Percentiles rank a stretch among this genome's conserved stretches.
Evolutionary conservation across 495 filamentous ascomycete species (phyloP).

Genomic region (Penicillium malachiteum): DNA sequence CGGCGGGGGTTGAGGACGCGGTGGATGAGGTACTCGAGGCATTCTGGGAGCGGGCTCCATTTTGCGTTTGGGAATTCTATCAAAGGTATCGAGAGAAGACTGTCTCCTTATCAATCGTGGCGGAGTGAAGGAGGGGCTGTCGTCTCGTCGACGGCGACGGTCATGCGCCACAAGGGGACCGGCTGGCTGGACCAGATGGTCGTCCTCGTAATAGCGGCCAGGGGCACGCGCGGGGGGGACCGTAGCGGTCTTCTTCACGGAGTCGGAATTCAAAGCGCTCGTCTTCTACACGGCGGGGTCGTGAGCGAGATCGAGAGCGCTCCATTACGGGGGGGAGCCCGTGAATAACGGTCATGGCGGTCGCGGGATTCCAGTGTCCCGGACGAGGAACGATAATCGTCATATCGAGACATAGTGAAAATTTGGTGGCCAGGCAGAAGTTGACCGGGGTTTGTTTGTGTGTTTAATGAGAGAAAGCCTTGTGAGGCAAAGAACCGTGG

Average conservation of each 20-base stretch:
- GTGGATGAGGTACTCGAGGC: constrained; percentile 26
- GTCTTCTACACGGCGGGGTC: constrained; percentile 45
- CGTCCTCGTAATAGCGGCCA: constrained; percentile 50
- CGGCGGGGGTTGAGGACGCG: constrained; percentile 36
- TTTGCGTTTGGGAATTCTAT: constrained; percentile 60
- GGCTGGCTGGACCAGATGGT: constrained; percentile 44
- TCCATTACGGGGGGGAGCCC: constrained; percentile 44
- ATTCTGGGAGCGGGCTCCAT: constrained; percentile 45
- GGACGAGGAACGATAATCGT: constrained; percentile 45
- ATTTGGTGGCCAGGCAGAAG: constrained; percentile 9
- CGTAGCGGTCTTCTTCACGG: constrained; percentile 55
- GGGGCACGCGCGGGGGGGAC: constrained; percentile 51
- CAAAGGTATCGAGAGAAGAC: constrained; percentile 70
- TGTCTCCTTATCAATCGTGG: constrained; percentile 64
- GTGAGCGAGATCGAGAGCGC: constrained; percentile 49
- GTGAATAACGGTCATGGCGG: constrained; percentile 43
- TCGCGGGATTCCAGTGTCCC: constrained; percentile 45
- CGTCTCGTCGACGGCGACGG: constrained; percentile 38
- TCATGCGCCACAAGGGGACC: constrained; percentile 40
- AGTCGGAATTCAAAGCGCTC: constrained; percentile 54
- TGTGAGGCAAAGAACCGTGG: constrained; percentile 25
- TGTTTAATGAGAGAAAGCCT: constrained; percentile 3
- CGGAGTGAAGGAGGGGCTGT: constrained; percentile 42
- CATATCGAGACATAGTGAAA: constrained; percentile 47
- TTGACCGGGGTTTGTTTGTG: constrained; percentile 5